Conservation (phyloP, 2,329 filamentous ascomycete genomes). For the Xylaria sp. region DNA sequence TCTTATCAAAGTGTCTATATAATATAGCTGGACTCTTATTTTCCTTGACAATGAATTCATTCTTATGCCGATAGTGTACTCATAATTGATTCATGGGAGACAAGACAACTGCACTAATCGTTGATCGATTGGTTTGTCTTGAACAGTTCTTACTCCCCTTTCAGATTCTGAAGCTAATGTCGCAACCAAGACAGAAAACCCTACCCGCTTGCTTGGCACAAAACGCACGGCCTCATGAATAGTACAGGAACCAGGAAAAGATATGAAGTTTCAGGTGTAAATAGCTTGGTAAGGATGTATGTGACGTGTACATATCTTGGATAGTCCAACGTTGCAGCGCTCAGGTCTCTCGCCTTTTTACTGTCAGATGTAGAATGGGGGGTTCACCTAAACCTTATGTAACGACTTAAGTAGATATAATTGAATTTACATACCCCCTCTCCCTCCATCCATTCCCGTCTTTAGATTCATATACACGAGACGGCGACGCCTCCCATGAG, state of each 20-base stretch:
- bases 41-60: conserved; percentile 8
- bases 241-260: not conserved
- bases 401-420: not conserved
- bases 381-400: not conserved
- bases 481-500: not conserved
- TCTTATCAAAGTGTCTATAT: conserved; percentile 2
- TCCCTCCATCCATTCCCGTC: not conserved
- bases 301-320: not conserved
- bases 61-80: not conserved
- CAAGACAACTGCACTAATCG: not conserved
- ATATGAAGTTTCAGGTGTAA: not conserved
- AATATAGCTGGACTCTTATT: conserved; percentile 1
- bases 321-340: not conserved
- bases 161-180: not conserved
- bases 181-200: not conserved
- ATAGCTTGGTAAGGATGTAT: not conserved
- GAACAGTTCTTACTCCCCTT: not conserved
- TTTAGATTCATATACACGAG: not conserved
- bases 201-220: not conserved
- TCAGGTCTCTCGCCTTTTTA: not conserved
- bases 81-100: not conserved
- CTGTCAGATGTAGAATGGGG: not conserved
- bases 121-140: not conserved
- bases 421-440: not conserved
- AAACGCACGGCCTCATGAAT: not conserved